Evolutionary conservation across 2,329 filamentous ascomycete genomes (phyloP).

Genomic region (Fusarium sp.): DNA sequence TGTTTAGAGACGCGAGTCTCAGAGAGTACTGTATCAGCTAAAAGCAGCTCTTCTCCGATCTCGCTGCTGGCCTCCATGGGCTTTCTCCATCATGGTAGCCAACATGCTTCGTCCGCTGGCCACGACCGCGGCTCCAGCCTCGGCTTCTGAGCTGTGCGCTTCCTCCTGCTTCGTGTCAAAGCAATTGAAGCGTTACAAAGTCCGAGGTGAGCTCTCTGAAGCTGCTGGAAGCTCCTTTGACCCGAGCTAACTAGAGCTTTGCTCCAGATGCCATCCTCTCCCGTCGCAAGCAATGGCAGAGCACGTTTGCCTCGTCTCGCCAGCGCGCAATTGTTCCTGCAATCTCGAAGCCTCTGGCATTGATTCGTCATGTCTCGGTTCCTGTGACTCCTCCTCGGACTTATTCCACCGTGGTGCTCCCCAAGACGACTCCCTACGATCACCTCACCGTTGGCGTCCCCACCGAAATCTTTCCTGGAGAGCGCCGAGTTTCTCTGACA

Average conservation of each 20-base stretch:
- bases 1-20: constrained; percentile 19
- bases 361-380: constrained; percentile 54
- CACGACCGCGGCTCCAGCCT: constrained; percentile 36
- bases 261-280: constrained; percentile 24
- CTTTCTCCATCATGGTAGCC: constrained; percentile 49
- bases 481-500: constrained; percentile 86
- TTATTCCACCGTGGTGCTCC: constrained; percentile 55
- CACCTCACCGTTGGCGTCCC: constrained; percentile 83
- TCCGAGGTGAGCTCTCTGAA: constrained; percentile 30
- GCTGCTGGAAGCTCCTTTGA: neutral
- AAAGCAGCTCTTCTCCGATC: constrained; percentile 14
- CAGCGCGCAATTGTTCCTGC: constrained; percentile 45
- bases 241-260: constrained; percentile 14
- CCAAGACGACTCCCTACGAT: constrained; percentile 72
- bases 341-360: constrained; percentile 49
- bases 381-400: constrained; percentile 43
- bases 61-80: constrained; percentile 43
- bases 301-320: constrained; percentile 46
- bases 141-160: constrained; percentile 47
- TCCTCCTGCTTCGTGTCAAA: constrained; percentile 42
- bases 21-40: constrained; percentile 10
- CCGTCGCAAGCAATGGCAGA: constrained; percentile 55
- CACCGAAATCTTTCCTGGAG: constrained; percentile 80
- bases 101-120: constrained; percentile 50
- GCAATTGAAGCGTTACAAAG: constrained; percentile 37